Evolutionary conservation across 495 filamentous ascomycete genomes (phyloP).

Genomic region (Aspergillus indologenus): DNA sequence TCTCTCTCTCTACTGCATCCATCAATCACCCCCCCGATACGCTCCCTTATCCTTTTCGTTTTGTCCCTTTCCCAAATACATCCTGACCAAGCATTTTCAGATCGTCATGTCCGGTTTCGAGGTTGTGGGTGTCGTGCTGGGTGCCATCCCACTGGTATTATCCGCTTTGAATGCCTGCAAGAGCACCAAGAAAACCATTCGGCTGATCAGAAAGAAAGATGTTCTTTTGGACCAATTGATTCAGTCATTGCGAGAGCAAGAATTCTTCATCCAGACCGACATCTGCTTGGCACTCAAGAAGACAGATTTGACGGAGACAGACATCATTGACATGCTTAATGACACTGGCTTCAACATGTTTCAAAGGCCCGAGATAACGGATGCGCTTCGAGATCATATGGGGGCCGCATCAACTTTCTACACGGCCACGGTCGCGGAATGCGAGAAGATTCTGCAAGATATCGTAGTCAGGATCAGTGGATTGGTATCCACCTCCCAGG

Average conservation of each 20-base stretch:
- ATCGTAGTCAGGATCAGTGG: background rate
- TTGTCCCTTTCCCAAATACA: background rate
- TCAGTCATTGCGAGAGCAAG: conserved; percentile 10
- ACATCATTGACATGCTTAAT: background rate
- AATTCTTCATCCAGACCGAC: conserved; percentile 3
- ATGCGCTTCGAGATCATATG: conserved; percentile 10
- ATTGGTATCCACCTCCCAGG: background rate
- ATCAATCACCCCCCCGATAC: conserved; percentile 4
- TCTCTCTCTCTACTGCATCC: too few species aligned
- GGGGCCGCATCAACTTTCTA: conserved; percentile 3
- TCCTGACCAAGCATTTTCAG: background rate
- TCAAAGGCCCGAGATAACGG: background rate
- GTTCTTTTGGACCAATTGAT: conserved; percentile 1
- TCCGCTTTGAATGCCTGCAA: conserved; percentile 36
- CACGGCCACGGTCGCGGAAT: background rate
- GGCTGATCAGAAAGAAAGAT: conserved; percentile 6
- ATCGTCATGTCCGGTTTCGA: conserved; percentile 32
- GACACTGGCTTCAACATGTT: background rate
- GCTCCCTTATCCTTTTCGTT: background rate
- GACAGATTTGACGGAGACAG: conserved; percentile 2
- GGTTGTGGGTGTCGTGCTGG: conserved; percentile 41
- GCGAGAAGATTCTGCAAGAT: background rate
- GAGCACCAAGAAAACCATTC: conserved; percentile 4
- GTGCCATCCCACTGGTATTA: conserved; percentile 37
- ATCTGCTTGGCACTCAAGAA: conserved; percentile 2